Conservation (phyloP, 192 early-diverging fungal species). For the Umbelopsis sp. region DNA sequence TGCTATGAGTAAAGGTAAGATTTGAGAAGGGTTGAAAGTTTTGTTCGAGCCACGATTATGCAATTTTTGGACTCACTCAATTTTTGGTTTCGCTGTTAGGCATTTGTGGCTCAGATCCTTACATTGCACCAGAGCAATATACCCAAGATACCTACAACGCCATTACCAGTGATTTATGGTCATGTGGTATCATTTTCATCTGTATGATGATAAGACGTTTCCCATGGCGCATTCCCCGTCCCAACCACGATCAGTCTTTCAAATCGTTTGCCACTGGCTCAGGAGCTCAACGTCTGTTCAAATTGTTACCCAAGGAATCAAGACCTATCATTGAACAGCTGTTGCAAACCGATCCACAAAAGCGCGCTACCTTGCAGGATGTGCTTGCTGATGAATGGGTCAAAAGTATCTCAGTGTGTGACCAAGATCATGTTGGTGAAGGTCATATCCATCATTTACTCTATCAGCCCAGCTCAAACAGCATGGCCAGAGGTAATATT, state of each 20-base stretch:
- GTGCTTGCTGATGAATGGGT: conserved; percentile 80
- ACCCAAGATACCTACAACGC: conserved; percentile 76
- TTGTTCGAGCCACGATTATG: neutral
- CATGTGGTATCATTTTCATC: conserved; percentile 86
- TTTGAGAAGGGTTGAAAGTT: neutral
- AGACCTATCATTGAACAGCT: conserved; percentile 64
- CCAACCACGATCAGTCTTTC: conserved; percentile 59
- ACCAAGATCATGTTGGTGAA: neutral
- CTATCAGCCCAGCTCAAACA: conserved; percentile 21
- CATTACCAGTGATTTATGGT: conserved; percentile 88
- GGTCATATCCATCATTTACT: conserved; percentile 38
- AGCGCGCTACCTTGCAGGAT: conserved; percentile 64
- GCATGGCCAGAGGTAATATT: conserved; percentile 27
- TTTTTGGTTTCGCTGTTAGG: conserved; percentile 46
- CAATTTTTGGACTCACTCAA: neutral
- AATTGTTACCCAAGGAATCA: conserved; percentile 62
- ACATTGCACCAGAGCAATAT: conserved; percentile 94
- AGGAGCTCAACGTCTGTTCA: conserved; percentile 55
- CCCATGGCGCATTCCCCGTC: conserved; percentile 69
- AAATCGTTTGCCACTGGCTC: conserved; percentile 51
- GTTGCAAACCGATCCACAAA: conserved; percentile 59
- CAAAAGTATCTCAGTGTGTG: conserved; percentile 61
- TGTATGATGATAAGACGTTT: conserved; percentile 75
- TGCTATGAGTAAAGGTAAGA: conserved; percentile 47
- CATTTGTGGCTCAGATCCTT: conserved; percentile 90